Percentiles rank a stretch among this genome's conserved stretches.
Evolutionary conservation across 2,329 filamentous ascomycete species (phyloP).

Genomic region (Penicillium capsulatum): DNA sequence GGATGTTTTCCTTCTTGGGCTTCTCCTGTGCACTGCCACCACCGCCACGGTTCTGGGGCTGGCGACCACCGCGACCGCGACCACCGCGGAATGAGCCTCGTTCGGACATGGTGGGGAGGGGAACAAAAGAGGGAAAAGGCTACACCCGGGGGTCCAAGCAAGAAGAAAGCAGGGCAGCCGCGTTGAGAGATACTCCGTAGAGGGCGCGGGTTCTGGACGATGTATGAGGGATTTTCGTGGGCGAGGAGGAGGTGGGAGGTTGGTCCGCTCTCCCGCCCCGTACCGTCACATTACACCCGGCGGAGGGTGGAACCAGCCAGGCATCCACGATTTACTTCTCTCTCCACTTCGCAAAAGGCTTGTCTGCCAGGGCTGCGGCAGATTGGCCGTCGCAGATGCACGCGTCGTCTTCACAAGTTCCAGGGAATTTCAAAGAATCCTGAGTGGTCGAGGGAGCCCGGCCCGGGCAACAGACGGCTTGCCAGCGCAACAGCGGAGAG

Average conservation of each 20-base stretch:
- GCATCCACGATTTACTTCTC: slow-evolving; percentile 12
- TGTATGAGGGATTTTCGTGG: slow-evolving; percentile 25
- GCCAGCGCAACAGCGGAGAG: slow-evolving; percentile 22
- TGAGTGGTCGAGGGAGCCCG: no score
- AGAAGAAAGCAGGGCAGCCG: no score
- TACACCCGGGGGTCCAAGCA: slow-evolving; percentile 7
- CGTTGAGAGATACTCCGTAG: no score
- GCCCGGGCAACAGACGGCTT: no score
- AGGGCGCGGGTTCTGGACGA: no score
- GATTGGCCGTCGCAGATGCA: no score
- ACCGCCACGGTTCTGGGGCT: slow-evolving; percentile 46
- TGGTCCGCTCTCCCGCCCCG: neutral
- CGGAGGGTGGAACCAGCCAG: slow-evolving; percentile 2
- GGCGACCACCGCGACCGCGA: slow-evolving; percentile 19
- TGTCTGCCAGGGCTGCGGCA: no score
- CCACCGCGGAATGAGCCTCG: slow-evolving; percentile 22
- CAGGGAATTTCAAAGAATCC: no score
- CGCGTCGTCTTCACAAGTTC: no score
- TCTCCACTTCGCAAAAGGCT: slow-evolving; percentile 16
- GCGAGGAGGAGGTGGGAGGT: slow-evolving; percentile 1
- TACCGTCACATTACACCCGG: neutral
- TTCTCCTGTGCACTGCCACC: slow-evolving; percentile 59
- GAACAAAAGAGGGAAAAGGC: slow-evolving; percentile 29
- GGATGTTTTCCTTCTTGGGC: slow-evolving; percentile 97
- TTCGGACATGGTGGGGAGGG: slow-evolving; percentile 49